Evolutionary conservation across 1,284 basidiomycete species (phyloP), one percentile per base, ranked within the genome.

Genomic region (Volvariella surrecta): DNA sequence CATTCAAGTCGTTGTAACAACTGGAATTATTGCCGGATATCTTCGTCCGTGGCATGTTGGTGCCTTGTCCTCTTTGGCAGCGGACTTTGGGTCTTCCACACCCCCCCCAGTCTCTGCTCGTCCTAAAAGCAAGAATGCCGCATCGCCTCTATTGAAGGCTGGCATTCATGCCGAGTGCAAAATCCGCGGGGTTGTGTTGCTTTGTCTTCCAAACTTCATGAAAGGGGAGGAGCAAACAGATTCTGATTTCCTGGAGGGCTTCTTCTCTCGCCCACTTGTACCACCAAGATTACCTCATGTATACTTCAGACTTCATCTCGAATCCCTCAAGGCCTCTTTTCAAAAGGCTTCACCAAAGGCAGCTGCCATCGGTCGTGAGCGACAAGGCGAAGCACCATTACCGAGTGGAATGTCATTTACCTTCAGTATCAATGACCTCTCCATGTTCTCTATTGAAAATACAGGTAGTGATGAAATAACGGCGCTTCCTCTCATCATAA

Each of bases 401-500:
- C 34, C 34, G 34, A 15, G 34, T 19, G 6, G 7, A 4, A 6
- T 35, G n/a, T 44, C 39, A 2, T 21, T 51, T 16, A 43, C 50
- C 30, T 37, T 51, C 28, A 49, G 17, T 4, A 13, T 57, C 15
- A 42, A 28, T 16, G 55, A 57, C 39, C 13, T 54, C 3, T 55
- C 55, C 2, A 32, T 55, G 39, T 53, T 57, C 21, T 47, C 50
- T 10, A 54, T 55, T 40, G 47, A 18, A 18, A 39, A 21, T 18
- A n/a, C 30, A 43, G n/a, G 24, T 4, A n/a, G 20, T 39, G 30
- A 35, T 19, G 34, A 35, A 16, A 22, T 63, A 45, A 44, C 58
- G 32, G 69, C 76, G 15, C 67, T 68, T 16, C 85, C 85, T 10
- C 56, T 89, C 40, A 51, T 88, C 13, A 72, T 86, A 43, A 77